phyloP scores from a whole-genome alignment of 2,329 filamentous ascomycete genomes.

The Aspergillus arachidicola region DNA sequence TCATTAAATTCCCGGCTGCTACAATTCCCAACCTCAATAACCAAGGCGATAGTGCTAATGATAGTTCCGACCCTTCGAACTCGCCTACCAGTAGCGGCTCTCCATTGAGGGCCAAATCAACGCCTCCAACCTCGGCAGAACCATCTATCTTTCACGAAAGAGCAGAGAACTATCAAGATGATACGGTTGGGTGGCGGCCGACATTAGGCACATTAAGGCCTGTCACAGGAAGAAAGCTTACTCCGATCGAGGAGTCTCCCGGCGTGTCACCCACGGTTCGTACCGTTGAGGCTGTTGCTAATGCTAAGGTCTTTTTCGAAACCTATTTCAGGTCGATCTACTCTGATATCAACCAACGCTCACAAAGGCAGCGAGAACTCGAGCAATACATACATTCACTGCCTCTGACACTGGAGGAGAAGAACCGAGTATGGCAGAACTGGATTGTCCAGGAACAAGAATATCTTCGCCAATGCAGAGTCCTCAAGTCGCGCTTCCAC shows the following conservation, averaged over 20 bases:
- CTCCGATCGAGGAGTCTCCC: conserved; percentile 17
- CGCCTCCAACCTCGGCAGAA: conserved; percentile 38
- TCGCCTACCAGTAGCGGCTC: conserved; percentile 32
- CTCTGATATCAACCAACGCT: conserved; percentile 58
- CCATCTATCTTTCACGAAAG: conserved; percentile 25
- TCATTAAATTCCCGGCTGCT: conserved; percentile 19
- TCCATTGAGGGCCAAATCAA: conserved; percentile 34
- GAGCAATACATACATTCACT: conserved; percentile 65
- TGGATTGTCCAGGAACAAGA: conserved; percentile 72
- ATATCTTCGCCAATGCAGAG: conserved; percentile 72
- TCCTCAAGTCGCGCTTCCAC: conserved; percentile 65
- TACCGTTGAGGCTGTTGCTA: conserved; percentile 77
- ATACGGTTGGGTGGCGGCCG: conserved; percentile 3
- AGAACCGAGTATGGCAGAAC: conserved; percentile 55
- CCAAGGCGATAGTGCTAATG: conserved; percentile 31
- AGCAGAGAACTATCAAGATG: conserved; percentile 3
- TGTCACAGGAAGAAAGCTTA: conserved; percentile 4
- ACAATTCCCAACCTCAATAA: conserved; percentile 18
- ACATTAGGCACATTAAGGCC: conserved; percentile 3
- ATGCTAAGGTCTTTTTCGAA: conserved; percentile 85
- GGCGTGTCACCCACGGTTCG: conserved; percentile 36
- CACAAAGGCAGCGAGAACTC: conserved; percentile 62
- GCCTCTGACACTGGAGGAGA: conserved; percentile 59
- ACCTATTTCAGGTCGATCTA: conserved; percentile 77
- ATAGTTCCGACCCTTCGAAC: conserved; percentile 38